Percentiles rank a stretch among this genome's conserved stretches.
These are phyloP conservation scores for Aureobasidium pullulans DNA, from an alignment of 2,329 filamentous ascomycete species.

Conservation along the genomic window DNA sequence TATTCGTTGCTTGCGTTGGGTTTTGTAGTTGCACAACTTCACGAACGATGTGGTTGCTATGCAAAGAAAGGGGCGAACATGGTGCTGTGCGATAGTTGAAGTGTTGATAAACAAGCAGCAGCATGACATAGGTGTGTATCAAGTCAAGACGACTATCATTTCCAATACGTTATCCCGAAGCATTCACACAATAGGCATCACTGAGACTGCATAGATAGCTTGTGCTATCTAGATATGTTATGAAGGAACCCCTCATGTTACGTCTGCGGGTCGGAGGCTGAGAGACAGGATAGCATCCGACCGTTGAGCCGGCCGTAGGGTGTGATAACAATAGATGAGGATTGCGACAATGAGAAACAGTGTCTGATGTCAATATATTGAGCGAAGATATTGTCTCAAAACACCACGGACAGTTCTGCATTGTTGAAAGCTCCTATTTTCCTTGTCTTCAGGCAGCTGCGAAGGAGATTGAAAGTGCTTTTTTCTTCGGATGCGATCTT, in stretches of 20 bases:
- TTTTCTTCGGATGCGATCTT: background rate
- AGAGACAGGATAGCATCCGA: constrained; percentile 1
- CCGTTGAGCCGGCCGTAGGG: constrained; percentile 5
- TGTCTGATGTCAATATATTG: background rate
- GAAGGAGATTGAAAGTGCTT: background rate
- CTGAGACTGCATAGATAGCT: background rate
- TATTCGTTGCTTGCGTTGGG: no score
- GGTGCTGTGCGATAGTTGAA: no score
- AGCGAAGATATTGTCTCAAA: background rate
- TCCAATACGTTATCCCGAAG: background rate
- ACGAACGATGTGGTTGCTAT: no score
- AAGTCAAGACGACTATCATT: background rate
- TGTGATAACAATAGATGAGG: constrained; percentile 1
- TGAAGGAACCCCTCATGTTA: background rate
- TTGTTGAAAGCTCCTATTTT: background rate
- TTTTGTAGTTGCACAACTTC: no score
- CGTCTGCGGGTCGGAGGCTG: background rate
- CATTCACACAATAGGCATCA: background rate
- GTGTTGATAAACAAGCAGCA: no score
- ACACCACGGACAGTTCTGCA: background rate
- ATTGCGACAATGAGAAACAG: constrained; percentile 7
- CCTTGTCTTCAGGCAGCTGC: background rate
- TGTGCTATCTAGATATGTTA: background rate
- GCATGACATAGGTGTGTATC: no score
- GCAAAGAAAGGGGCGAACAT: no score